phyloP scores from a whole-genome alignment of 1,284 basidiomycete genomes.

The Phenoliferia sp. region DNA sequence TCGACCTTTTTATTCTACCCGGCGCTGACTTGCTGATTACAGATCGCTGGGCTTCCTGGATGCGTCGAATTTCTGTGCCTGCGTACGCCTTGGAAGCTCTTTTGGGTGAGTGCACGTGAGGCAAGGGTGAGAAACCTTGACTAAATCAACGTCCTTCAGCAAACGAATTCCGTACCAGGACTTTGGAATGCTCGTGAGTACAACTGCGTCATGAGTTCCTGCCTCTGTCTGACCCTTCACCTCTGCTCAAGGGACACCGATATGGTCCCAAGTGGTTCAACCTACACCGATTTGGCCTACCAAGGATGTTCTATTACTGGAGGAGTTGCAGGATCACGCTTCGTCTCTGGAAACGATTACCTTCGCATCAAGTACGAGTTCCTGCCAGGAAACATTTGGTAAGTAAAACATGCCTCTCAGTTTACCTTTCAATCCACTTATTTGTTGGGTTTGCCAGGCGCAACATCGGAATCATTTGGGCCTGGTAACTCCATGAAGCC shows the following conservation, averaged over 20 bases:
- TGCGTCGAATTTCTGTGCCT: constrained; percentile 5
- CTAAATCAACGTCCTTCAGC: constrained; percentile 1
- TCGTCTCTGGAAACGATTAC: constrained; percentile 41
- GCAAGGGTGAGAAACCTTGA: background rate
- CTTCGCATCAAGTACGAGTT: constrained; percentile 41
- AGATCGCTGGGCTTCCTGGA: constrained; percentile 14
- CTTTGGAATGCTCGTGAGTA: constrained; percentile 10
- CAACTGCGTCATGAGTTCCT: too few species aligned
- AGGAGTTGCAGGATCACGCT: constrained; percentile 38
- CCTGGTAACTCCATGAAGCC: constrained; percentile 36
- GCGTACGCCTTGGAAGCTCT: constrained; percentile 1
- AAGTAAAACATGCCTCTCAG: too few species aligned
- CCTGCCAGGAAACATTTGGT: constrained; percentile 42
- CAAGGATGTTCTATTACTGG: constrained; percentile 43
- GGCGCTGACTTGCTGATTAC: background rate
- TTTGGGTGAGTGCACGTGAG: background rate
- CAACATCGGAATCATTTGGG: constrained; percentile 47
- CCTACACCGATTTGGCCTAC: constrained; percentile 30
- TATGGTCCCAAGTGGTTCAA: constrained; percentile 21
- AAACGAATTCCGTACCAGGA: constrained; percentile 15
- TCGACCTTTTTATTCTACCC: background rate
- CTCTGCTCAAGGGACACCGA: background rate
- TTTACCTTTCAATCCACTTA: too few species aligned
- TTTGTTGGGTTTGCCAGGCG: too few species aligned
- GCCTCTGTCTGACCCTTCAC: too few species aligned